phyloP scores from a whole-genome alignment of 2,329 filamentous ascomycete species.

The Herpotrichia juniperi region DNA sequence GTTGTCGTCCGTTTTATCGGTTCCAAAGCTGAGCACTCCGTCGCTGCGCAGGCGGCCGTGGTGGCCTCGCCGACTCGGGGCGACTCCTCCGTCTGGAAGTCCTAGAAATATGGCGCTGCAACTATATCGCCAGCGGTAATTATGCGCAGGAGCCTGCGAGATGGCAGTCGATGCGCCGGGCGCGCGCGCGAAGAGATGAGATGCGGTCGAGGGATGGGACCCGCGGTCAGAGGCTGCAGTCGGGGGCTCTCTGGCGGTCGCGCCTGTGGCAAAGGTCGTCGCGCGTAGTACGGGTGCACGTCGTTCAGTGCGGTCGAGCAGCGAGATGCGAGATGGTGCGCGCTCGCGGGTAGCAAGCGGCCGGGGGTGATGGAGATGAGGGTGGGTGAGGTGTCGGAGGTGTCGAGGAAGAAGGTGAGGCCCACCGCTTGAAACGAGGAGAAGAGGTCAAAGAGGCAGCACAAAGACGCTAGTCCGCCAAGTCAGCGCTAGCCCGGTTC shows the following conservation, averaged over 20 bases:
- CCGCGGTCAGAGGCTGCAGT: conserved; percentile 36
- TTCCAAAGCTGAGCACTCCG: conserved; percentile 8
- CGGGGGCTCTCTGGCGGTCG: conserved; percentile 34
- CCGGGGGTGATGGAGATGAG: conserved; percentile 38
- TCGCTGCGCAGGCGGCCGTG: conserved; percentile 24
- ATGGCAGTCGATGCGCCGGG: conserved; percentile 35
- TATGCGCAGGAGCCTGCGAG: conserved; percentile 6
- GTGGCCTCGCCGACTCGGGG: conserved; percentile 33
- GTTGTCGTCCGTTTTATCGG: background rate
- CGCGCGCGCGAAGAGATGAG: conserved; percentile 39
- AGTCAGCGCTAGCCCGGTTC: too few relatives aligned
- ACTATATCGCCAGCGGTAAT: conserved; percentile 18
- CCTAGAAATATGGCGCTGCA: conserved; percentile 12
- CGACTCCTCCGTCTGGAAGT: conserved; percentile 24
- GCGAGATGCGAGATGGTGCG: conserved; percentile 34
- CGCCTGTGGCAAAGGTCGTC: conserved; percentile 19
- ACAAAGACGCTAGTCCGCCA: background rate
- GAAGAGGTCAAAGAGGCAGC: conserved; percentile 11
- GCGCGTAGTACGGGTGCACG: conserved; percentile 22
- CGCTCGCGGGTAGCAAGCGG: conserved; percentile 42
- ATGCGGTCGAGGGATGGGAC: conserved; percentile 33
- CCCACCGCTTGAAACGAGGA: conserved; percentile 11
- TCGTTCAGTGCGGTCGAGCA: conserved; percentile 29
- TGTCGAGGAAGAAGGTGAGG: conserved; percentile 15
- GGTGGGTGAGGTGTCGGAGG: conserved; percentile 29